Evolutionary conservation across 495 filamentous ascomycete genomes (phyloP), one percentile per base, ranked within the genome.

Genomic region (Penicillium parvum): DNA sequence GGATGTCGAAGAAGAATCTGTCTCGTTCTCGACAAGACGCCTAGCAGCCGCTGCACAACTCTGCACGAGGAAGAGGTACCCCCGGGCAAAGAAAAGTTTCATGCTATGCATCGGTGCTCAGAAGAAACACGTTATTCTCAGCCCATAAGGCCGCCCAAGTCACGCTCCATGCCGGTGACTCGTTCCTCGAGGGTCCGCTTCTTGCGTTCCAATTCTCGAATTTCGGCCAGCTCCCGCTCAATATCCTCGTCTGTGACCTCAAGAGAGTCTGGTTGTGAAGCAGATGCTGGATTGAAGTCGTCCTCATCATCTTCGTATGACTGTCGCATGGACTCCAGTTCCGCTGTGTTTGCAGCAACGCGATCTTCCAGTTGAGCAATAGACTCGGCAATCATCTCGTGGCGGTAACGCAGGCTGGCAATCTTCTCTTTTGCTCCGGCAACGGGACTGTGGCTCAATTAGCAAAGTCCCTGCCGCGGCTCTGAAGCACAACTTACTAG

Each of bases 121-220:
- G n/a, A n/a, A n/a, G n/a, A n/a, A n/a, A n/a, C n/a, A n/a, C n/a
- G n/a, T n/a, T n/a, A n/a, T n/a, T n/a, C n/a, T 77, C 66, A 82
- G 37, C 75, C 58, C 40, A 75, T 52, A 6, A 94, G 55, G 1
- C 82, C 83, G 3, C 79, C 81, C 14, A 96, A 64, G 60, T 96
- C 88, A 45, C 75, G 79, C 45, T 91, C 89, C 75, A 96, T 86
- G 3, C 80, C 82, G 33, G 69, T 79, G 20, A 96, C 77, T 38
- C 88, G 78, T 23, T 79, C 81, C 63, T 96, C 90, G 19, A 98
- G 52, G 27, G 72, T 72, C 32, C 69, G 77, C 67, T 91, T 92
- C 3, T 90, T 96, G 62, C 96, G 94, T 37, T 97, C 96, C 27
- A 98, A 69, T 60, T 98, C 94, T 12, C 89, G 90, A 62, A 98